These are phyloP conservation scores for Penicillium paneum DNA, from an alignment of 2,329 filamentous ascomycete species.

Conservation along the genomic window DNA sequence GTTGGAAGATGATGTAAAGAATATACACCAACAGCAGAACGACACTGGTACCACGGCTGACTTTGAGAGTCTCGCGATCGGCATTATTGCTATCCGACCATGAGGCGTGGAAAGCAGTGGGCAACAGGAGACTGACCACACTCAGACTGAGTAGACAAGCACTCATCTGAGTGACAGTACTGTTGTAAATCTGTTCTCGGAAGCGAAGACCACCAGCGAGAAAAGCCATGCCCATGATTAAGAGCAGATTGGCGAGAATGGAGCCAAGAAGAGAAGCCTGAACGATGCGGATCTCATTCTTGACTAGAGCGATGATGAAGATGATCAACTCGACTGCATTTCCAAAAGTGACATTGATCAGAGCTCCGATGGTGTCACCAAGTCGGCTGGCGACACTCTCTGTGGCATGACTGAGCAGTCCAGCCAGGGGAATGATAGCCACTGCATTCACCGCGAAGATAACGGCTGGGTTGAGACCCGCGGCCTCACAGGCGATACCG, in stretches of 20 bases:
- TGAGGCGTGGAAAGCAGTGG: constrained; percentile 89
- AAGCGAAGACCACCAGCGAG: constrained; percentile 80
- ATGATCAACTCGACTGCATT: constrained; percentile 79
- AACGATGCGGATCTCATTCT: constrained; percentile 84
- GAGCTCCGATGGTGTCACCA: constrained; percentile 68
- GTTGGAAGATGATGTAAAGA: constrained; percentile 82
- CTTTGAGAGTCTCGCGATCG: constrained; percentile 70
- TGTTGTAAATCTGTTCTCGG: constrained; percentile 94
- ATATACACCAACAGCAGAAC: constrained; percentile 78
- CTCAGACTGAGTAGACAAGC: constrained; percentile 86
- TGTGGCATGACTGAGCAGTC: constrained; percentile 68
- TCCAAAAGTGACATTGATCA: constrained; percentile 75
- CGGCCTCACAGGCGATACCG: constrained; percentile 40
- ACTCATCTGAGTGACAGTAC: constrained; percentile 93
- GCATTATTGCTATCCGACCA: constrained; percentile 64
- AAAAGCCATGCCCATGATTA: constrained; percentile 91
- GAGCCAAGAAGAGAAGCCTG: constrained; percentile 87
- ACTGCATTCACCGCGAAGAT: constrained; percentile 72
- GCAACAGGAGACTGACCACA: constrained; percentile 82
- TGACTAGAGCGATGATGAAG: constrained; percentile 71
- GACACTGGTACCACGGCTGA: constrained; percentile 86
- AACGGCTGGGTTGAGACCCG: constrained; percentile 54
- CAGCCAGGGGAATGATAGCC: constrained; percentile 71
- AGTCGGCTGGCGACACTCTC: constrained; percentile 70
- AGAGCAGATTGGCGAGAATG: constrained; percentile 80